These are phyloP conservation scores for Globisporangium cystogenes DNA, from an alignment of 352 stramenopile species.

Conservation along the genomic window DNA sequence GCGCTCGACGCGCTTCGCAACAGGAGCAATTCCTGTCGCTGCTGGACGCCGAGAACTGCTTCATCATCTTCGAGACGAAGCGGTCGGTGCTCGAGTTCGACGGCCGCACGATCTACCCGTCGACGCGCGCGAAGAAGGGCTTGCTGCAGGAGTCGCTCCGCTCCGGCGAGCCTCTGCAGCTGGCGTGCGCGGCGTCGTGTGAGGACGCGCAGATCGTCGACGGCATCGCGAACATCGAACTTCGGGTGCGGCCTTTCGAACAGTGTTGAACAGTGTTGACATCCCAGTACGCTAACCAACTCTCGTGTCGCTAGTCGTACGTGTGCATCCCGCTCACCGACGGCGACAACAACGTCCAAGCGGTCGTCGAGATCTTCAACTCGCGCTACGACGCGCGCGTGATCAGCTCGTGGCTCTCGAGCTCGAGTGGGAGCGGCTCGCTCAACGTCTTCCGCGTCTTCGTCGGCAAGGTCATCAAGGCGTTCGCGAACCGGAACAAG, in stretches of 20 bases:
- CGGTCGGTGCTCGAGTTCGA: constrained; percentile 54
- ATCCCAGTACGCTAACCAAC: background rate
- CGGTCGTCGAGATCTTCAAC: constrained; percentile 69
- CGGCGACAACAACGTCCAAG: constrained; percentile 38
- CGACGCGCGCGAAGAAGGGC: constrained; percentile 19
- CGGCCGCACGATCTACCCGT: constrained; percentile 41
- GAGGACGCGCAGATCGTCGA: constrained; percentile 16
- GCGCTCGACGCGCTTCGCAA: too few species aligned
- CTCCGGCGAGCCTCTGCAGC: constrained; percentile 34
- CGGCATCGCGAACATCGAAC: constrained; percentile 26
- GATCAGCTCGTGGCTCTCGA: constrained; percentile 37
- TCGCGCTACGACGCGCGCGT: constrained; percentile 35
- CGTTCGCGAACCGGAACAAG: constrained; percentile 32
- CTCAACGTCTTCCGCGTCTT: constrained; percentile 62
- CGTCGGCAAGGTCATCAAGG: constrained; percentile 48
- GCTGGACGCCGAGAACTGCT: constrained; percentile 55
- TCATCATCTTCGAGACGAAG: constrained; percentile 52
- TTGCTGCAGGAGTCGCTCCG: constrained; percentile 18
- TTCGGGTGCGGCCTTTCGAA: constrained; percentile 24
- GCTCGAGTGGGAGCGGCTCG: constrained; percentile 20
- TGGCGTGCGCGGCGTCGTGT: constrained; percentile 16
- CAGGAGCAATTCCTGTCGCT: constrained; percentile 55
- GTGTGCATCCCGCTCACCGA: constrained; percentile 67
- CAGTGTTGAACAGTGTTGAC: background rate
- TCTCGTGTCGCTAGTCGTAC: constrained; percentile 32